These are phyloP conservation scores for Gossypium rotundifolium DNA, from an alignment of 345 rosid species.

Conservation along the genomic window DNA sequence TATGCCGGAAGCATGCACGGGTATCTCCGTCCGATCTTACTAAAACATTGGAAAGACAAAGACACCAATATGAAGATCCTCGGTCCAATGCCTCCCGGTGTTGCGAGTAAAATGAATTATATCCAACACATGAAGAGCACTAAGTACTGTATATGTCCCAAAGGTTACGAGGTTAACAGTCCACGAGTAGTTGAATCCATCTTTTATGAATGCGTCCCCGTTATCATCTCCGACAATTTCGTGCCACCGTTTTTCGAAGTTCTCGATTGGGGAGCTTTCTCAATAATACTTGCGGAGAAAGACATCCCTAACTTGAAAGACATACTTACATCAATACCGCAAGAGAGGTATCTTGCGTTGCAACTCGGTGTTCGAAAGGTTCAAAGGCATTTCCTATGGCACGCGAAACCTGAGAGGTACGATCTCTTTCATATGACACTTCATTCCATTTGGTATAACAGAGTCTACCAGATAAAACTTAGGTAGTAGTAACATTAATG, in stretches of 20 bases:
- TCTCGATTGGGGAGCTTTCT: constrained; percentile 70
- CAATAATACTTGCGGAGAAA: constrained; percentile 71
- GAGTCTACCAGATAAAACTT: constrained; percentile 73
- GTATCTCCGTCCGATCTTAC: constrained; percentile 61
- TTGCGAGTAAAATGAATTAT: constrained; percentile 89
- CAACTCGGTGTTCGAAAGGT: constrained; percentile 70
- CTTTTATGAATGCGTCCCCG: constrained; percentile 88
- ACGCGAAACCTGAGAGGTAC: constrained; percentile 66
- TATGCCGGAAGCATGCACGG: constrained; percentile 90
- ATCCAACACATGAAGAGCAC: constrained; percentile 88
- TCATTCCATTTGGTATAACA: constrained; percentile 85
- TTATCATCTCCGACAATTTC: constrained; percentile 80
- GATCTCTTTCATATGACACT: constrained; percentile 92
- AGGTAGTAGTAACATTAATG: constrained; percentile 32
- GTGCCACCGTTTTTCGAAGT: constrained; percentile 89
- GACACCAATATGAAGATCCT: constrained; percentile 71
- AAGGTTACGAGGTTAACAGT: constrained; percentile 90
- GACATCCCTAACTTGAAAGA: constrained; percentile 72
- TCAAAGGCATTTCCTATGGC: constrained; percentile 88
- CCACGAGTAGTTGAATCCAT: constrained; percentile 88
- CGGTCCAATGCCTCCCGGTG: constrained; percentile 81
- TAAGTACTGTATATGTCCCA: constrained; percentile 89
- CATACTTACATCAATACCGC: constrained; percentile 52
- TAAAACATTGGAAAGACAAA: constrained; percentile 83
- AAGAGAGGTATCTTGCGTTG: constrained; percentile 57